phyloP scores from a whole-genome alignment of 345 rosid genomes.

The thale cress (Arabidopsis thaliana) region TAIR10.1 NC_003075.7:149501-150000 shows the following conservation, averaged over 20 bases:
- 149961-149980: constrained; percentile 43
- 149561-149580: constrained; percentile 60
- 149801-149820: constrained; percentile 74
- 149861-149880: constrained; percentile 52
- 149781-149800: constrained; percentile 59
- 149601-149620: constrained; percentile 61
- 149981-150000: constrained; percentile 50
- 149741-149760: constrained; percentile 48
- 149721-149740: constrained; percentile 61
- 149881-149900: constrained; percentile 29
- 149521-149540: constrained; percentile 70
- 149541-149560: constrained; percentile 72
- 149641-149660: constrained; percentile 52
- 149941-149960: constrained; percentile 45
- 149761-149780: constrained; percentile 54
- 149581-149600: constrained; percentile 57
- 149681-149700: constrained; percentile 58
- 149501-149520: constrained; percentile 55
- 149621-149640: constrained; percentile 59
- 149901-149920: constrained; percentile 59
- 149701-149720: constrained; percentile 52
- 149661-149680: constrained; percentile 41
- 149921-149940: constrained; percentile 43
- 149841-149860: constrained; percentile 57
- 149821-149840: constrained; percentile 45